These are phyloP conservation scores for Litchi chinensis DNA, from an alignment of 345 rosid species.

Conservation along the genomic window DNA sequence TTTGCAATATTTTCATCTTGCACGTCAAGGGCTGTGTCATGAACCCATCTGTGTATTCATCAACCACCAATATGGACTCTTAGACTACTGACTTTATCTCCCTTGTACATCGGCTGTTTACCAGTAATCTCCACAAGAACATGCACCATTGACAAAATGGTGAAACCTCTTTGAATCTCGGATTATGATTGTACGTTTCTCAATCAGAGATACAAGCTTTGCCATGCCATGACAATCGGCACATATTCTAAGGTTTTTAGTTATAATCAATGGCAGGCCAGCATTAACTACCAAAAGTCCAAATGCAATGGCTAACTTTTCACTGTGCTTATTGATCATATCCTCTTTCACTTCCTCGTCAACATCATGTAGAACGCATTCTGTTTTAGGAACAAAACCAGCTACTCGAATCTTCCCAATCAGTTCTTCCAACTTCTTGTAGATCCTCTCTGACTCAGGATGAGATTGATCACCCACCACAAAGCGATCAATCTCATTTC, in stretches of 20 bases:
- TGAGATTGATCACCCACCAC: conserved; percentile 68
- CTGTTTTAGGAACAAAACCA: conserved; percentile 52
- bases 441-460: conserved; percentile 49
- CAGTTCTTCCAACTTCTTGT: conserved; percentile 50
- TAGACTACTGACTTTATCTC: background rate
- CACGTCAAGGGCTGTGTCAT: background rate
- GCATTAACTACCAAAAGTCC: conserved; percentile 56
- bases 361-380: conserved; percentile 70
- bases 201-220: conserved; percentile 54
- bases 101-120: conserved; percentile 21
- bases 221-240: conserved; percentile 65
- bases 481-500: conserved; percentile 49
- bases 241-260: conserved; percentile 71
- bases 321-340: conserved; percentile 62
- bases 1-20: background rate
- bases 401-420: conserved; percentile 45
- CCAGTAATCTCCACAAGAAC: conserved; percentile 78
- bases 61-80: background rate
- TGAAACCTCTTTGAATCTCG: conserved; percentile 79
- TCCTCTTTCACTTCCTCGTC: conserved; percentile 67
- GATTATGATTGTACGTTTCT: conserved; percentile 55
- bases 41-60: background rate
- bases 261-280: conserved; percentile 48
- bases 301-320: conserved; percentile 76
- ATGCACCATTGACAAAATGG: conserved; percentile 63